Percentiles rank a stretch among this genome's conserved stretches.
These are phyloP conservation scores for Backusella tuberculispora DNA, from an alignment of 192 early-diverging fungal genomes.

Conservation along the genomic window DNA sequence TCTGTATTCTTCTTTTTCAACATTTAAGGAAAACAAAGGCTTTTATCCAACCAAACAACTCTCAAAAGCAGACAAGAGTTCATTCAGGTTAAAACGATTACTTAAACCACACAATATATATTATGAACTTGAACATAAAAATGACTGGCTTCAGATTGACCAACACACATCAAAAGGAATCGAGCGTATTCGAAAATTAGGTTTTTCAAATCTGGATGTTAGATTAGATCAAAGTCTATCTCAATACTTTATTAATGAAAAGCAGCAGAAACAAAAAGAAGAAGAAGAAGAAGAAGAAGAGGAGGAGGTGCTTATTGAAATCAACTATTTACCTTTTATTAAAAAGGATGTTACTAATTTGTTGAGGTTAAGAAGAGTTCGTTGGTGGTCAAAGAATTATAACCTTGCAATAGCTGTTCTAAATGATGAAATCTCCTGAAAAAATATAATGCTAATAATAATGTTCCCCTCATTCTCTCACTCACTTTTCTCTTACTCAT, in stretches of 20 bases:
- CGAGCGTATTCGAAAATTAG: constrained; percentile 1
- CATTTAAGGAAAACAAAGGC: neutral
- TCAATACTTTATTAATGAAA: neutral
- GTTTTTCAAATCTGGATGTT: neutral
- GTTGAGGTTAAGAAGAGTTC: constrained; percentile 8
- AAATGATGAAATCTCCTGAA: neutral
- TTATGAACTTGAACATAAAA: constrained; percentile 5
- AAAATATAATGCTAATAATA: neutral
- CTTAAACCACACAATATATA: neutral
- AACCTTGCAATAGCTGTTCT: neutral
- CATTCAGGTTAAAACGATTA: neutral
- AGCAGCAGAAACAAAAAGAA: too few species aligned
- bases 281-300: too few species aligned
- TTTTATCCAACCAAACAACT: neutral
- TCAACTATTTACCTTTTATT: constrained; percentile 4
- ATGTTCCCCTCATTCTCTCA: neutral
- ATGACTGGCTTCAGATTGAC: neutral
- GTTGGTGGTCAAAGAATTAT: constrained; percentile 19
- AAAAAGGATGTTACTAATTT: neutral
- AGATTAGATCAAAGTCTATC: neutral
- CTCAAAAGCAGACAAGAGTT: neutral
- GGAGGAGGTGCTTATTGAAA: neutral
- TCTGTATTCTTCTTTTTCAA: neutral
- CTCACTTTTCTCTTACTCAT: neutral
- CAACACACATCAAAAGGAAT: neutral